Percentiles rank a stretch among this genome's conserved stretches.
These are phyloP conservation scores for Candida dubliniensis DNA, from an alignment of 1,139 yeast species.

Conservation along the genomic window DNA sequence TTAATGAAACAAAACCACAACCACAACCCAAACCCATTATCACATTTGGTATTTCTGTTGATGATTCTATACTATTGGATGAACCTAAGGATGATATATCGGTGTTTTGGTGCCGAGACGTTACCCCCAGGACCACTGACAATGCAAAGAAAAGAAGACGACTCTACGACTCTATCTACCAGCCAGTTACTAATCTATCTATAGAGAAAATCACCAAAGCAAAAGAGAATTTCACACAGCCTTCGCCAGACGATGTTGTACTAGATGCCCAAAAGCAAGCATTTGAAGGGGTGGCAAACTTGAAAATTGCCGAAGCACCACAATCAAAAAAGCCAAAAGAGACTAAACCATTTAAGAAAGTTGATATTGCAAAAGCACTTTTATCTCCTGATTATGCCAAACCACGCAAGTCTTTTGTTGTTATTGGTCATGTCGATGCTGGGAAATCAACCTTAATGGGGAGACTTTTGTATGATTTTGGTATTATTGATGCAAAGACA, in stretches of 20 bases:
- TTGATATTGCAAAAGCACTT: slow-evolving; percentile 43
- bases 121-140: slow-evolving; percentile 7
- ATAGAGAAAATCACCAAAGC: slow-evolving; percentile 42
- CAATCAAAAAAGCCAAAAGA: slow-evolving; percentile 17
- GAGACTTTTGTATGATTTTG: slow-evolving; percentile 74
- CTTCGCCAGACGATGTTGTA: slow-evolving; percentile 83
- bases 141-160: slow-evolving; percentile 25
- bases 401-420: slow-evolving; percentile 77
- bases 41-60: slow-evolving; percentile 18
- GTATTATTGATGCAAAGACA: slow-evolving; percentile 75
- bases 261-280: slow-evolving; percentile 60
- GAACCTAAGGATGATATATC: slow-evolving; percentile 21
- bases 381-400: slow-evolving; percentile 40
- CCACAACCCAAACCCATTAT: slow-evolving; percentile 7
- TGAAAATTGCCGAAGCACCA: slow-evolving; percentile 19
- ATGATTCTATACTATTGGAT: slow-evolving; percentile 20
- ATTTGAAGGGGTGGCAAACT: slow-evolving; percentile 39
- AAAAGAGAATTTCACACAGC: slow-evolving; percentile 57
- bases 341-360: slow-evolving; percentile 43
- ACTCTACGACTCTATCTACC: slow-evolving; percentile 22
- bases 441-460: slow-evolving; percentile 98
- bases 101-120: slow-evolving; percentile 17
- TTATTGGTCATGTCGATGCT: slow-evolving; percentile 96
- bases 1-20: slow-evolving; percentile 2
- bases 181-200: slow-evolving; percentile 45